A percentile compares a stretch with the other conserved stretches of the same genome.
Conservation (phyloP, 2,329 filamentous ascomycete genomes). For the Fusarium subtropicale region DNA sequence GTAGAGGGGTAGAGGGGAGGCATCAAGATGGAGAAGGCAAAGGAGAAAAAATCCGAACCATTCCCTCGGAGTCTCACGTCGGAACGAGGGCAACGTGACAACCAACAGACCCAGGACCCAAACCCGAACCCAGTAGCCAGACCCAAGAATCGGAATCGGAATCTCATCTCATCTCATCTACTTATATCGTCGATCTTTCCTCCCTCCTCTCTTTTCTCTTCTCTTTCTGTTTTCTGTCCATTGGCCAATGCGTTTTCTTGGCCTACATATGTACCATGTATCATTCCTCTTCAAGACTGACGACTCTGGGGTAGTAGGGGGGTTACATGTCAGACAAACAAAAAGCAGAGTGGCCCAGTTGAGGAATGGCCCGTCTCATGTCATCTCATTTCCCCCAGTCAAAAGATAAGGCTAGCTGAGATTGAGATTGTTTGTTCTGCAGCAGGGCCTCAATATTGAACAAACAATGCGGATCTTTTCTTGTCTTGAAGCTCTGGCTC, state of each 20-base stretch:
- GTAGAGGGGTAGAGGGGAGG: neutral
- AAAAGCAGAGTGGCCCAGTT: neutral
- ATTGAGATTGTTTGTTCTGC: neutral
- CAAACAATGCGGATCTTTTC: conserved; percentile 5
- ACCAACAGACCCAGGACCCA: no score
- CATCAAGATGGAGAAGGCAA: neutral
- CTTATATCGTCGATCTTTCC: neutral
- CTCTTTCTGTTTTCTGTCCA: neutral
- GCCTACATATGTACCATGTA: neutral
- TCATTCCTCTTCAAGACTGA: no score
- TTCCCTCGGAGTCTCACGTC: neutral
- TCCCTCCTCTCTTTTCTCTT: no score
- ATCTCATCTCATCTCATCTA: conserved; percentile 7
- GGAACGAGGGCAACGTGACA: no score
- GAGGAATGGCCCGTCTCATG: neutral
- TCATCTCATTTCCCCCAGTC: neutral
- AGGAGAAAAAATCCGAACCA: conserved; percentile 2
- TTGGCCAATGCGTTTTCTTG: conserved; percentile 12
- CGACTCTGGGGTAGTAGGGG: neutral
- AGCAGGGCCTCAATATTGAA: neutral
- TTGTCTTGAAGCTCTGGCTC: neutral
- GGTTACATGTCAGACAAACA: neutral
- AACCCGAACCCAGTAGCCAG: neutral
- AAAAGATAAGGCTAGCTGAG: conserved; percentile 8
- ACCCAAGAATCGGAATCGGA: neutral